Evolutionary conservation across 2,329 filamentous ascomycete genomes (phyloP).

Genomic region (Sporothrix luriei): DNA sequence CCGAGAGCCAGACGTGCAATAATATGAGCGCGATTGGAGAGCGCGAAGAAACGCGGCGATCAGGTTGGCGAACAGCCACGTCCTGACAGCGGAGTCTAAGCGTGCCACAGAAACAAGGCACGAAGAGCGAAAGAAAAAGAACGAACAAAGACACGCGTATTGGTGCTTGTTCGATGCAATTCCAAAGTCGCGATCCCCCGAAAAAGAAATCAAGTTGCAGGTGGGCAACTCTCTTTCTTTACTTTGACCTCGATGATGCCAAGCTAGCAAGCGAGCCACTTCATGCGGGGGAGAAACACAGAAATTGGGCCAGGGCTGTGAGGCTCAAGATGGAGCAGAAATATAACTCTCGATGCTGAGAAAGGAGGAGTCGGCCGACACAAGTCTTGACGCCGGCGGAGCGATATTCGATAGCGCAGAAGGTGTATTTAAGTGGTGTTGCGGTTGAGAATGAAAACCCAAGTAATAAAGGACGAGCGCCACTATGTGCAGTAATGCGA

Average conservation of each 20-base stretch:
- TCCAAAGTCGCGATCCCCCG: constrained; percentile 11
- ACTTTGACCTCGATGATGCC: constrained; percentile 37
- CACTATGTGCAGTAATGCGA: neutral
- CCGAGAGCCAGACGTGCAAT: neutral
- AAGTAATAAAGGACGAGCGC: neutral
- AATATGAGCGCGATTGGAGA: neutral
- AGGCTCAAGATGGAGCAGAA: neutral
- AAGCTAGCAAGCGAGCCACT: neutral
- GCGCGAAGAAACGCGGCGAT: neutral
- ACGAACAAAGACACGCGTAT: constrained; percentile 9
- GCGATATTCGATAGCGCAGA: neutral
- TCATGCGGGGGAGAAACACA: constrained; percentile 24
- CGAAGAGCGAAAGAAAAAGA: neutral
- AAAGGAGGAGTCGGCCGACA: neutral
- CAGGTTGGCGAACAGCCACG: neutral
- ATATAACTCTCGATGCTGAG: neutral
- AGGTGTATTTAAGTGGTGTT: neutral
- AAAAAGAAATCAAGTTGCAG: neutral
- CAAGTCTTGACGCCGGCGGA: constrained; percentile 7
- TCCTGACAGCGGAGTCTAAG: neutral
- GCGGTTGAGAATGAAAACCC: neutral
- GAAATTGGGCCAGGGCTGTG: constrained; percentile 1
- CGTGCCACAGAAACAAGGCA: constrained; percentile 15
- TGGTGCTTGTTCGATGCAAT: constrained; percentile 2
- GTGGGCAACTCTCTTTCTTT: neutral